Conservation (phyloP, 2,329 filamentous ascomycete species). For the Taxawa tesnikishii region DNA sequence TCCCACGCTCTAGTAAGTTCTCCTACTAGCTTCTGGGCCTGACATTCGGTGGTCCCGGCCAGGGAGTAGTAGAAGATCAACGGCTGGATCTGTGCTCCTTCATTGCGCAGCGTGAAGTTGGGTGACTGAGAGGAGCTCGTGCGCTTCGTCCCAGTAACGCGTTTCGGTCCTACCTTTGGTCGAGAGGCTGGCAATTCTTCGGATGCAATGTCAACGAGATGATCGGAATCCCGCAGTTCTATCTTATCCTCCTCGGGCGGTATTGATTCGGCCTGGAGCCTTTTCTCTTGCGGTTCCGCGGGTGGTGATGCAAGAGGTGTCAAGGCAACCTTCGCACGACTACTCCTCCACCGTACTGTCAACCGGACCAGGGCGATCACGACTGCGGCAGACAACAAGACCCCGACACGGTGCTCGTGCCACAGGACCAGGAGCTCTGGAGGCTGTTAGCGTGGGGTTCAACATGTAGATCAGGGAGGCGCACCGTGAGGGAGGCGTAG, state of each 20-base stretch:
- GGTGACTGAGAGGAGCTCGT: background rate
- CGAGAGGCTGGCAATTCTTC: background rate
- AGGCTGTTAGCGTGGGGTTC: conserved; percentile 3
- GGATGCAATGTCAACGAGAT: background rate
- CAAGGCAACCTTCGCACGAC: conserved; percentile 9
- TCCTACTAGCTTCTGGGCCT: conserved; percentile 52
- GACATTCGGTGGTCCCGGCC: conserved; percentile 68
- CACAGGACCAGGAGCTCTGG: conserved; percentile 19
- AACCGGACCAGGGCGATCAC: conserved; percentile 16
- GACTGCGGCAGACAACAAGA: conserved; percentile 17
- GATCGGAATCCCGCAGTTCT: conserved; percentile 1
- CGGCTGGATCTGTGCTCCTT: conserved; percentile 41
- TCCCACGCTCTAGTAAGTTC: conserved; percentile 33
- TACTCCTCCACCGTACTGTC: conserved; percentile 13
- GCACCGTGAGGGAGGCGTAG: background rate
- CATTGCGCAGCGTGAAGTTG: conserved; percentile 5
- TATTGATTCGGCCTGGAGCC: background rate
- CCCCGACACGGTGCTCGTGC: conserved; percentile 17
- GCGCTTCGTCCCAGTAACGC: conserved; percentile 16
- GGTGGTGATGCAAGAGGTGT: background rate
- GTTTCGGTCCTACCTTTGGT: conserved; percentile 13
- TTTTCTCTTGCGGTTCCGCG: background rate
- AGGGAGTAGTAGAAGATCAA: conserved; percentile 84
- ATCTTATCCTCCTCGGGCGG: conserved; percentile 1
- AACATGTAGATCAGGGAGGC: background rate